Percentiles rank a stretch among this genome's conserved stretches.
Conservation (phyloP, 2,329 filamentous ascomycete genomes). For the Dothiorella sarmentorum region DNA sequence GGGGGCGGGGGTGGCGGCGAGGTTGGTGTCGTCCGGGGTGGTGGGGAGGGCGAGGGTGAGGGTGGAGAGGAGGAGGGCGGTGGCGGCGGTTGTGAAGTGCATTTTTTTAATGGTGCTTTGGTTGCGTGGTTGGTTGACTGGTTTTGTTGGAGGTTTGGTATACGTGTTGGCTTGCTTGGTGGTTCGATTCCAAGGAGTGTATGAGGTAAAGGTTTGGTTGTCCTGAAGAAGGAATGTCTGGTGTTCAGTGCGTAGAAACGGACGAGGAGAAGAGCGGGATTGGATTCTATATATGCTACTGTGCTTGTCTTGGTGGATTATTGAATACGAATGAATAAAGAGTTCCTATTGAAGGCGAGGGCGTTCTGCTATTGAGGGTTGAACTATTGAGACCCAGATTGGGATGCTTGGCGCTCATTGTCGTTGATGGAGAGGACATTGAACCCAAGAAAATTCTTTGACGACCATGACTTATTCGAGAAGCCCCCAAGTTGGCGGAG, state of each 20-base stretch:
- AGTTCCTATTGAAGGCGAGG: not conserved
- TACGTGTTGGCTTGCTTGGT: not conserved
- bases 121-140: not conserved
- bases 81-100: not conserved
- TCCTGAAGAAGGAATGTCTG: not conserved
- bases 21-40: no score
- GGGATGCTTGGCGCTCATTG: not conserved
- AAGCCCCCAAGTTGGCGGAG: no score
- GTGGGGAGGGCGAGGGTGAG: not conserved
- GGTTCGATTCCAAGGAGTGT: not conserved
- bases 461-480: no score
- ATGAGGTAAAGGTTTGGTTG: not conserved
- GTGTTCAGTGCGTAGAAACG: not conserved
- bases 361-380: not conserved
- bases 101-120: no score
- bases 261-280: not conserved
- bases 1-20: no score
- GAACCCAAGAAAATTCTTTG: no score
- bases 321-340: not conserved
- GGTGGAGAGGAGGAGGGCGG: not conserved
- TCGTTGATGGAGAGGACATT: not conserved
- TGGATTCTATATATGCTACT: not conserved
- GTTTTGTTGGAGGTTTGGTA: not conserved
- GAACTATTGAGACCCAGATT: not conserved
- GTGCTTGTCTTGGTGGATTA: no score